These are phyloP conservation scores for Pogostemon cablin DNA, from an alignment of 257 asterid species.

Conservation along the genomic window DNA sequence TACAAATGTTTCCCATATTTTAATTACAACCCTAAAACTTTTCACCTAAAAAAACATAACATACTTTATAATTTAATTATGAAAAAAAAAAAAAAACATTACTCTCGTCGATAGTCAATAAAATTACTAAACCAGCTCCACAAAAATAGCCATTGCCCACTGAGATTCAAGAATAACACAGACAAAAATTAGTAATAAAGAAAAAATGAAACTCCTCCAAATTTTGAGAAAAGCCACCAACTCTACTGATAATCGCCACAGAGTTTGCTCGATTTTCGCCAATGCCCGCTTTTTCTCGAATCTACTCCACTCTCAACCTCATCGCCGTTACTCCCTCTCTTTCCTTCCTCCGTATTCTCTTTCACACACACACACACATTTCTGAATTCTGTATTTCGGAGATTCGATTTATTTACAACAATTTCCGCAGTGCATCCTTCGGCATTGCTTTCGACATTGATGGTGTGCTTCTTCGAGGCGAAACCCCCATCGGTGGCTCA, in stretches of 20 bases:
- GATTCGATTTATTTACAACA: neutral
- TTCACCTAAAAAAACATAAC: no score
- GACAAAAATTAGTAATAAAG: no score
- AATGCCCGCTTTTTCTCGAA: constrained; percentile 32
- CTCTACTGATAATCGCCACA: constrained; percentile 30
- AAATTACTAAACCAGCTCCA: no score
- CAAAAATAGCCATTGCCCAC: no score
- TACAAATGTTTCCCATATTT: no score
- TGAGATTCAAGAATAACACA: no score
- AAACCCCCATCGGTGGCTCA: constrained; percentile 79
- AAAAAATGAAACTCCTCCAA: constrained; percentile 42
- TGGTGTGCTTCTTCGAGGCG: constrained; percentile 86
- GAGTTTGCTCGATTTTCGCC: constrained; percentile 31
- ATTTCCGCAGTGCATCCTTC: constrained; percentile 47
- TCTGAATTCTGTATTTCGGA: constrained; percentile 1
- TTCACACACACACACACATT: constrained; percentile 17
- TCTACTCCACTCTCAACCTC: constrained; percentile 41
- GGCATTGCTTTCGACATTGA: constrained; percentile 97
- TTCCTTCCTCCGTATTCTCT: constrained; percentile 4
- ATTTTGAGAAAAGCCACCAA: constrained; percentile 37
- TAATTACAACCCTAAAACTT: no score
- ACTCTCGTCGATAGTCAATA: no score
- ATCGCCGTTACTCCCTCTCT: constrained; percentile 33
- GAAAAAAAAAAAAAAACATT: no score
- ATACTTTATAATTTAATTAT: no score